Evolutionary conservation across 148 eudicot genomes (phyloP).

Genomic region (Heliosperma pusillum): DNA sequence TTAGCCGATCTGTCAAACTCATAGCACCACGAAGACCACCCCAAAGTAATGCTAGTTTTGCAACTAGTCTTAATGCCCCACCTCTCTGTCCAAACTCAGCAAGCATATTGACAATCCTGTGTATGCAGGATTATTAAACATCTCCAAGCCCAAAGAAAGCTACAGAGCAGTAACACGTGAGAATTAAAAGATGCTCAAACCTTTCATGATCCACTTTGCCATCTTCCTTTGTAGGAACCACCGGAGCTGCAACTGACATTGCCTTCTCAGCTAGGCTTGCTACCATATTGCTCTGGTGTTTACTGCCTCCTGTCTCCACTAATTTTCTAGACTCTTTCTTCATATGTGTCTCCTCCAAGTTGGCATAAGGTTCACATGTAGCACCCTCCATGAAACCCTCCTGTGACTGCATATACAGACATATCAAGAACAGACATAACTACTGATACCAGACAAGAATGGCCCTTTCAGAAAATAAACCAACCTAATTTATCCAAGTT

Average conservation of each 20-base stretch:
- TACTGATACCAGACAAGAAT: not conserved
- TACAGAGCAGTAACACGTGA: not conserved
- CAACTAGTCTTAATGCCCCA: conserved; percentile 68
- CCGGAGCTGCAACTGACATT: conserved; percentile 93
- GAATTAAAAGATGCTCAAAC: conserved; percentile 30
- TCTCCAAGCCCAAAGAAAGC: not conserved
- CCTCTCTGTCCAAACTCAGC: conserved; percentile 84
- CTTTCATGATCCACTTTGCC: conserved; percentile 93
- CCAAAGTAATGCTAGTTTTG: conserved; percentile 89
- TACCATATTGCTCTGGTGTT: conserved; percentile 44
- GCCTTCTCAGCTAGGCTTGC: conserved; percentile 94
- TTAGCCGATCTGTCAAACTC: conserved; percentile 76
- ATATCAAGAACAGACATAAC: not conserved
- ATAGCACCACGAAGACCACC: conserved; percentile 99
- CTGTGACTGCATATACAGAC: conserved; percentile 32
- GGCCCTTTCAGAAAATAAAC: not conserved
- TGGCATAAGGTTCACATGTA: conserved; percentile 29
- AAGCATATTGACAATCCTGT: conserved; percentile 79
- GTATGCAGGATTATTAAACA: conserved; percentile 20
- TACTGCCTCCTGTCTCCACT: conserved; percentile 39
- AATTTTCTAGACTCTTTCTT: conserved; percentile 33
- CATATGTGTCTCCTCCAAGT: conserved; percentile 23
- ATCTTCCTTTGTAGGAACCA: conserved; percentile 80
- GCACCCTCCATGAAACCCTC: conserved; percentile 30
- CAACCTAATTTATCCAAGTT: not conserved